Evolutionary conservation across 495 filamentous ascomycete genomes (phyloP), one percentile per base, ranked within the genome.

Genomic region (Penicillium paradoxum): DNA sequence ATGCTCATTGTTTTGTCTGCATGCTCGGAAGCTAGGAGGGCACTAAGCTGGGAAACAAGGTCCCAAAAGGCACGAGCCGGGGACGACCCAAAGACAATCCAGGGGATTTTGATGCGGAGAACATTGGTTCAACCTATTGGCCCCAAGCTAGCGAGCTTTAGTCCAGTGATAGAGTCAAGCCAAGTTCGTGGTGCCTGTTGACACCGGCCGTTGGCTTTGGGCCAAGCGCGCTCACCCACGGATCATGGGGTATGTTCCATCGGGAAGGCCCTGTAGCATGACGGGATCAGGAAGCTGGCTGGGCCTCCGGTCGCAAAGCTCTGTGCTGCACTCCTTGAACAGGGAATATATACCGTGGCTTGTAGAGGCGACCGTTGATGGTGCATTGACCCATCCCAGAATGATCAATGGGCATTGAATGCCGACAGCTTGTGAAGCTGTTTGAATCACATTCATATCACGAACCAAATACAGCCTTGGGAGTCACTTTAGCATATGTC

Each of bases 111-210:
- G 62, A 67, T 62, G 56, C 60, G 64, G 55, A 40, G 61, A 63
- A 63, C 42, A 55, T 44, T 51, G 49, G 58, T 29, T 45, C 40
- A 25, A 17, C 34, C 46, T 49, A 49, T 56, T 54, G 41, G 78
- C 83, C 64, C 70, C 67, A 45, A 72, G 60, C 67, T 85, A 43
- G 29, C 38, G 29, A 43, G 37, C 39, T 42, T 47, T 49, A 38
- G 45, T 49, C 27, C 34, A 24, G 42, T 24, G 19, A 38, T 17
- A 24, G 19, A 11, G 8, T 37, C n/a, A 6, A 37, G 32, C 18
- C 11, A 38, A 36, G n/a, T 17, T 18, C 9, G 17, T 32, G 17
- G 40, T 19, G 13, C 14, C n/a, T 25, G 24, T 33, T 29, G 34
- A 33, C 7, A 47, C 34, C 14, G 6, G 17, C 25, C 24, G 41